Percentiles rank a stretch among this genome's conserved stretches.
Evolutionary conservation across 805 yeast species (phyloP).

Genomic region (Cephaloascus fragrans): DNA sequence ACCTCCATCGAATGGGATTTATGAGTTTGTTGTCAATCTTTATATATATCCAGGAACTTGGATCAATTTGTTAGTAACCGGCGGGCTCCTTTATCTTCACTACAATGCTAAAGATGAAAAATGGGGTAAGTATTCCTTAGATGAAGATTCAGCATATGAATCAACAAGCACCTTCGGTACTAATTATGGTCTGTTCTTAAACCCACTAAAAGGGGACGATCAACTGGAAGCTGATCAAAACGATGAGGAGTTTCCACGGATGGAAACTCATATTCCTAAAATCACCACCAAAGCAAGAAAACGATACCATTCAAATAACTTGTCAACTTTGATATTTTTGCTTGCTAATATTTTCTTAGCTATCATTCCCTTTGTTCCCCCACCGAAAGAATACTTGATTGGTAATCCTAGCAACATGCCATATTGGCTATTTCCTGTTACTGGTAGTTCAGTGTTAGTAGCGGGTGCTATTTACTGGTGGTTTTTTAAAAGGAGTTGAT

Average conservation of each 20-base stretch:
- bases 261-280: not conserved
- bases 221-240: not conserved
- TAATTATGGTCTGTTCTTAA: too few relatives aligned
- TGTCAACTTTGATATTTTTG: constrained; percentile 25
- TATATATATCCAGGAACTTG: constrained; percentile 58
- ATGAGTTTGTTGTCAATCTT: constrained; percentile 52
- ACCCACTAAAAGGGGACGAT: not conserved
- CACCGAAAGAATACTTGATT: constrained; percentile 23
- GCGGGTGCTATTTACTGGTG: constrained; percentile 33
- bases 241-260: constrained; percentile 6
- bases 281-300: constrained; percentile 2
- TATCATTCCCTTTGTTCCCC: constrained; percentile 47
- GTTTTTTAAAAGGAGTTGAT: not conserved
- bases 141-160: constrained; percentile 2
- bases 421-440: constrained; percentile 48
- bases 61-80: constrained; percentile 41
- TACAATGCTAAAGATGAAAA: constrained; percentile 21
- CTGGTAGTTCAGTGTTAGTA: constrained; percentile 35
- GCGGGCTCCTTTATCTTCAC: constrained; percentile 45
- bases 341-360: constrained; percentile 40
- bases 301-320: constrained; percentile 12
- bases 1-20: constrained; percentile 58
- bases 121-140: constrained; percentile 25
- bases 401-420: constrained; percentile 25
- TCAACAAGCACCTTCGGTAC: too few relatives aligned